These are phyloP conservation scores for Ploettnerulaceae sp. DNA, from an alignment of 2,329 filamentous ascomycete species.

Conservation along the genomic window DNA sequence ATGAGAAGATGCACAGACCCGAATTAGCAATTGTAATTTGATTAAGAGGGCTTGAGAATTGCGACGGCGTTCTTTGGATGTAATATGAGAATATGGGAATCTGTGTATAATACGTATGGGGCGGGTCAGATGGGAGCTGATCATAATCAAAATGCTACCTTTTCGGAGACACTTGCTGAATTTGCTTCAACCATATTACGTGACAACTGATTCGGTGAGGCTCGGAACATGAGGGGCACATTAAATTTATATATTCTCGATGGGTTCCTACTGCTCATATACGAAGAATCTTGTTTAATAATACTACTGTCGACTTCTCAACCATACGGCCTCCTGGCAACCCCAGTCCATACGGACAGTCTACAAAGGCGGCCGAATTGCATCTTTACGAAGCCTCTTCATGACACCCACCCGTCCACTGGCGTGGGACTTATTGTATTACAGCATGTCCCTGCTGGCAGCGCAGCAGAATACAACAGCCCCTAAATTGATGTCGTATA, in stretches of 20 bases:
- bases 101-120: slow-evolving; percentile 5
- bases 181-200: background rate
- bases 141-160: slow-evolving; percentile 5
- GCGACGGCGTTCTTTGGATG: slow-evolving; percentile 3
- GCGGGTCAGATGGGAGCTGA: slow-evolving; percentile 3
- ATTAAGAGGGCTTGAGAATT: background rate
- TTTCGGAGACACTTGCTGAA: slow-evolving; percentile 3
- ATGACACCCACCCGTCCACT: too few species aligned
- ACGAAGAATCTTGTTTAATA: too few species aligned
- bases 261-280: too few species aligned
- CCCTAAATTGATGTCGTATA: too few species aligned
- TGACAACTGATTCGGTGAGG: background rate
- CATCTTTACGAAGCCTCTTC: too few species aligned
- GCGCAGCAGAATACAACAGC: too few species aligned
- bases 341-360: too few species aligned
- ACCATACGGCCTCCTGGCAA: too few species aligned
- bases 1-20: slow-evolving; percentile 71
- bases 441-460: too few species aligned
- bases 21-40: slow-evolving; percentile 82
- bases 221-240: background rate
- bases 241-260: background rate
- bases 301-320: too few species aligned
- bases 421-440: too few species aligned
- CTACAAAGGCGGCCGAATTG: too few species aligned
- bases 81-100: slow-evolving; percentile 1